Percentiles rank a stretch among this genome's conserved stretches.
These are phyloP conservation scores for Phaffomyces thermotolerans DNA, from an alignment of 805 yeast genomes.

Conservation along the genomic window DNA sequence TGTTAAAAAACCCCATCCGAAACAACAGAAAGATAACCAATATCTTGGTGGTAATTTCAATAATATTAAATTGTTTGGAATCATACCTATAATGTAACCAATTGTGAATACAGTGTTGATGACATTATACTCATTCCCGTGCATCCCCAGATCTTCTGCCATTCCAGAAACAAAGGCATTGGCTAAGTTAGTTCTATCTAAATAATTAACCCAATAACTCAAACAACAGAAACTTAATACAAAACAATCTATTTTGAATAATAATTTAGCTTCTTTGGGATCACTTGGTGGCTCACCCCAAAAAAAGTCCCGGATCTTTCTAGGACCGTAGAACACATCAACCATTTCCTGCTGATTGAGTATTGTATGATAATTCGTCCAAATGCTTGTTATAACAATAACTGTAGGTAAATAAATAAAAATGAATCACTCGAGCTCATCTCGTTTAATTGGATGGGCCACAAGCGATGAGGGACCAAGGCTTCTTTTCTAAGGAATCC, in stretches of 20 bases:
- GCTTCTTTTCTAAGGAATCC: no score
- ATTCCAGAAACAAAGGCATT: slow-evolving; percentile 65
- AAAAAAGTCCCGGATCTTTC: slow-evolving; percentile 14
- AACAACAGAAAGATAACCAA: slow-evolving; percentile 47
- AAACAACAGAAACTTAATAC: slow-evolving; percentile 19
- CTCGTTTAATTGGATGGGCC: background rate
- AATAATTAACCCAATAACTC: slow-evolving; percentile 37
- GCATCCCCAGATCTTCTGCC: slow-evolving; percentile 46
- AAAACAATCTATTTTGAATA: slow-evolving; percentile 23
- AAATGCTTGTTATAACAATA: no score
- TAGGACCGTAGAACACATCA: slow-evolving; percentile 5
- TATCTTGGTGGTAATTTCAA: slow-evolving; percentile 47
- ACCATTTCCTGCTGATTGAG: background rate
- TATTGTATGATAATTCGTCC: no score
- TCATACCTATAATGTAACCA: slow-evolving; percentile 54
- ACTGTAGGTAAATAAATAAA: background rate
- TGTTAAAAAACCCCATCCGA: slow-evolving; percentile 51
- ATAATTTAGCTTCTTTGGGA: slow-evolving; percentile 15
- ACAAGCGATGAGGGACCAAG: no score
- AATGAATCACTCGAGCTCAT: background rate
- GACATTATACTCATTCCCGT: slow-evolving; percentile 42
- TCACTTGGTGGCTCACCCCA: slow-evolving; percentile 22
- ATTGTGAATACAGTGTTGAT: slow-evolving; percentile 50
- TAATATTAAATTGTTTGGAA: slow-evolving; percentile 52
- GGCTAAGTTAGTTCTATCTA: slow-evolving; percentile 48